A percentile compares a stretch with the other conserved stretches of the same genome.
phyloP scores from a whole-genome alignment of 805 yeast genomes.

The Kodamaea restingae region DNA sequence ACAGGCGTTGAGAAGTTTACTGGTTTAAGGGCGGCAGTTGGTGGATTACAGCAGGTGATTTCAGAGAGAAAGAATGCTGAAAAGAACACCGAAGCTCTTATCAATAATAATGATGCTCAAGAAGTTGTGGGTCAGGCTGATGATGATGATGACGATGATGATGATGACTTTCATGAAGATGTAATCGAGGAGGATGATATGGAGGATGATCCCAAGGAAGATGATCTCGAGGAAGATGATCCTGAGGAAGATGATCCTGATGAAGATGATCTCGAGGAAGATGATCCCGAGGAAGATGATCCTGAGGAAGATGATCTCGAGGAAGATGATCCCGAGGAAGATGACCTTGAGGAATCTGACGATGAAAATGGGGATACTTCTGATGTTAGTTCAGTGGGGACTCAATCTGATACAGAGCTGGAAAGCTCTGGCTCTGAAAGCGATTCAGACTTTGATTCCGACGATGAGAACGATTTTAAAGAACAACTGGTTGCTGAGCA shows the following conservation, averaged over 20 bases:
- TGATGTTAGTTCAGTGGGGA: background rate
- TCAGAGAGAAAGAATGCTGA: background rate
- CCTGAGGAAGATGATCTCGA: conserved; percentile 11
- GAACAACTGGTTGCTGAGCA: conserved; percentile 5
- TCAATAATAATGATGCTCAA: too few species aligned
- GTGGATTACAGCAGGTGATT: conserved; percentile 1
- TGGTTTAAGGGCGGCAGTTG: conserved; percentile 1
- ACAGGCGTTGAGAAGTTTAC: conserved; percentile 26
- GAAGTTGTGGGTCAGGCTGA: too few species aligned
- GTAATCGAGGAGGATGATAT: too few species aligned
- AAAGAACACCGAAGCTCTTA: too few species aligned
- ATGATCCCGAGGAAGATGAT: conserved; percentile 16
- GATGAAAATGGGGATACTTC: conserved; percentile 15
- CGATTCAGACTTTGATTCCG: conserved; percentile 15
- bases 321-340: conserved; percentile 14
- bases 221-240: too few species aligned
- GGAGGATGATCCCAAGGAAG: too few species aligned
- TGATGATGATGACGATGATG: too few species aligned
- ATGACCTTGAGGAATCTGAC: conserved; percentile 14
- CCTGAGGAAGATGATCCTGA: too few species aligned
- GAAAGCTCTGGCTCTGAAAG: conserved; percentile 11
- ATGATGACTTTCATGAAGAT: too few species aligned
- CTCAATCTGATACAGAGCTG: conserved; percentile 5
- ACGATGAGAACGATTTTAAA: background rate
- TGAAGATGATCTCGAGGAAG: conserved; percentile 13